phyloP scores from a whole-genome alignment of 345 rosid genomes.

The Rhizophora apiculata region DNA sequence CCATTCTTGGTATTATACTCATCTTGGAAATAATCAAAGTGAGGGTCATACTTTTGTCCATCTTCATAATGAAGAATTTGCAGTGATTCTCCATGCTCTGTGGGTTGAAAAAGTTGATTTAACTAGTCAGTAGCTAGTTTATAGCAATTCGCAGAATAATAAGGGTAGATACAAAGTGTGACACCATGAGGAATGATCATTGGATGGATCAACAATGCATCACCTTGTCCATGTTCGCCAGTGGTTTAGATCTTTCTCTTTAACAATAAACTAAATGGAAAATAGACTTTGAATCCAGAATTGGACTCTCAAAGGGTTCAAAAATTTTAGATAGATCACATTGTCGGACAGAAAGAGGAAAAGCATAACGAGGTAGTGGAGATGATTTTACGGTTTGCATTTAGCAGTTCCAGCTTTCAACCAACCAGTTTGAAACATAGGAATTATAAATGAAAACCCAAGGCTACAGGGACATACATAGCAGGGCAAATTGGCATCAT shows the following conservation, averaged over 20 bases:
- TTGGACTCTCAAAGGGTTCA: neutral
- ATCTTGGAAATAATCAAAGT: constrained; percentile 87
- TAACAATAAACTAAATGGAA: neutral
- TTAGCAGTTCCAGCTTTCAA: too few species aligned
- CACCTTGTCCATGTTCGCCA: neutral
- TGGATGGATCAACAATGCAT: neutral
- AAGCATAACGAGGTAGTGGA: neutral
- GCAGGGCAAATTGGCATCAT: neutral
- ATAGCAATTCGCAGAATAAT: neutral
- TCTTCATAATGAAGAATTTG: constrained; percentile 84
- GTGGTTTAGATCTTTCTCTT: neutral
- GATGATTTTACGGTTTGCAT: neutral
- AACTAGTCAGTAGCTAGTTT: neutral
- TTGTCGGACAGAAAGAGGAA: too few species aligned
- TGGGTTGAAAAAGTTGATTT: constrained; percentile 12
- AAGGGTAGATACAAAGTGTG: too few species aligned
- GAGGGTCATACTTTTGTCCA: constrained; percentile 89
- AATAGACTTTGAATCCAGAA: neutral
- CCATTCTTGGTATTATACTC: constrained; percentile 82
- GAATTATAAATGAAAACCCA: too few species aligned
- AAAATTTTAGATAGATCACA: too few species aligned
- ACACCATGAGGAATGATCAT: too few species aligned
- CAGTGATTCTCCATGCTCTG: constrained; percentile 95
- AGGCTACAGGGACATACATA: too few species aligned
- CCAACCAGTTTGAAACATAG: too few species aligned